A percentile compares a stretch with the other conserved stretches of the same genome.
phyloP scores from a whole-genome alignment of 2,329 filamentous ascomycete genomes.

The Nigrospora osmanthi region DNA sequence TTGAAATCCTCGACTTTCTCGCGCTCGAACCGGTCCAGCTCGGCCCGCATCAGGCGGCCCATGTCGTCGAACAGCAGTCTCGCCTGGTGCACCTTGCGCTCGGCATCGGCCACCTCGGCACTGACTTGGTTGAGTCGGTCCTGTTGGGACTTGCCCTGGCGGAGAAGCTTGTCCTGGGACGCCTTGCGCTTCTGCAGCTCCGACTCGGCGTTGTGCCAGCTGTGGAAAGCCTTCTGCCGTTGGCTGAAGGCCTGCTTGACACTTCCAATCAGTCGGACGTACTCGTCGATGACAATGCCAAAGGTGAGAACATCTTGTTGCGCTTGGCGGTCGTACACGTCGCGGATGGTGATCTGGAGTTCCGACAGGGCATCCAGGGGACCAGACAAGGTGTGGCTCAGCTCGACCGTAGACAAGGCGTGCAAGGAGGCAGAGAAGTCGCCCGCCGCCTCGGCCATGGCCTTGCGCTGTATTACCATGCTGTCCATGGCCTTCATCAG shows the following conservation, averaged over 20 bases:
- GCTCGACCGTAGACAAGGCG: conserved; percentile 82
- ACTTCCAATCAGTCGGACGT: conserved; percentile 89
- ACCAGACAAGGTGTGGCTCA: conserved; percentile 79
- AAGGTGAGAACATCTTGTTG: conserved; percentile 95
- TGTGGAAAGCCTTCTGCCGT: conserved; percentile 90
- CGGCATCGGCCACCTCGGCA: conserved; percentile 90
- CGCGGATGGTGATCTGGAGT: conserved; percentile 85
- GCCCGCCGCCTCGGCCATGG: conserved; percentile 83
- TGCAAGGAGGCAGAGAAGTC: conserved; percentile 94
- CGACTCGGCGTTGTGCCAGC: conserved; percentile 85
- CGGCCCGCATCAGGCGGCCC: conserved; percentile 83
- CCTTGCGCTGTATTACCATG: conserved; percentile 86
- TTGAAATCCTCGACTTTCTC: conserved; percentile 99
- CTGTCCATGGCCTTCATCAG: conserved; percentile 90
- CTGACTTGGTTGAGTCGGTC: conserved; percentile 88
- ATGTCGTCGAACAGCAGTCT: conserved; percentile 92
- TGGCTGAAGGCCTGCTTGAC: conserved; percentile 91
- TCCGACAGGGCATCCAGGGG: conserved; percentile 89
- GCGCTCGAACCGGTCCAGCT: conserved; percentile 87
- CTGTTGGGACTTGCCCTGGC: conserved; percentile 92
- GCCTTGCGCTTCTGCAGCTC: conserved; percentile 85
- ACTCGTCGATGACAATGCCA: conserved; percentile 96
- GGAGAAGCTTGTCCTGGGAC: conserved; percentile 87
- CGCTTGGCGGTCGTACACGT: conserved; percentile 93
- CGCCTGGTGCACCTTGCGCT: conserved; percentile 86